phyloP scores from a whole-genome alignment of 2,329 filamentous ascomycete species.

The Ophiognomonia clavigignenti-juglandacearum region DNA sequence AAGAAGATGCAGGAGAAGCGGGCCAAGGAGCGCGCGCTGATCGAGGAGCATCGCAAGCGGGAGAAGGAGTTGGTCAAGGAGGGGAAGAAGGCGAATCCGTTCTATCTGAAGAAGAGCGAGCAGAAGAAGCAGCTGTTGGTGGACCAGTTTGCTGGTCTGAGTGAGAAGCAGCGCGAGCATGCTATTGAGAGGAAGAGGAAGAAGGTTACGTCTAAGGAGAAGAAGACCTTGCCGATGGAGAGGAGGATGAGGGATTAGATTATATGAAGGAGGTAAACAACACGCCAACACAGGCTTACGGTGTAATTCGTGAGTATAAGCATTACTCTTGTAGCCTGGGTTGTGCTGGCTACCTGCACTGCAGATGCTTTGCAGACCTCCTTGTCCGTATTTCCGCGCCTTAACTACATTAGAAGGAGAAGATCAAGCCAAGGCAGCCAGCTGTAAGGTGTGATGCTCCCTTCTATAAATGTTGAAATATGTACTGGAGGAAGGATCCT shows the following conservation, averaged over 20 bases:
- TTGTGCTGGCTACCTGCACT: too few species aligned
- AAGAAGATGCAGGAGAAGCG: slow-evolving; percentile 66
- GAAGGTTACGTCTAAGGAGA: slow-evolving; percentile 83
- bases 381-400: too few species aligned
- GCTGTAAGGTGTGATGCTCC: too few species aligned
- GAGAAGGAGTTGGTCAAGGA: slow-evolving; percentile 82
- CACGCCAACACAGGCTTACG: not conserved
- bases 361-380: too few species aligned
- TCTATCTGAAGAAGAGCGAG: slow-evolving; percentile 88
- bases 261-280: too few species aligned
- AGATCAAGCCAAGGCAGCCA: too few species aligned
- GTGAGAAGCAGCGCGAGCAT: slow-evolving; percentile 76
- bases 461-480: too few species aligned
- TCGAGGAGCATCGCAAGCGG: slow-evolving; percentile 70
- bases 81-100: slow-evolving; percentile 86
- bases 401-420: too few species aligned
- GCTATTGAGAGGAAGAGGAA: slow-evolving; percentile 83
- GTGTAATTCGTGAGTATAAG: too few species aligned
- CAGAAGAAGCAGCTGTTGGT: slow-evolving; percentile 81
- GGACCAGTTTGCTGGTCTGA: slow-evolving; percentile 78
- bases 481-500: too few species aligned
- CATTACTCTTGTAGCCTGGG: too few species aligned
- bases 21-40: slow-evolving; percentile 63
- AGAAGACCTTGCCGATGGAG: slow-evolving; percentile 63
- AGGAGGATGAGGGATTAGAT: slow-evolving; percentile 34